Evolutionary conservation across 345 rosid genomes (phyloP), one percentile per base, ranked within the genome.

Genomic region (Iberis pinnata): DNA sequence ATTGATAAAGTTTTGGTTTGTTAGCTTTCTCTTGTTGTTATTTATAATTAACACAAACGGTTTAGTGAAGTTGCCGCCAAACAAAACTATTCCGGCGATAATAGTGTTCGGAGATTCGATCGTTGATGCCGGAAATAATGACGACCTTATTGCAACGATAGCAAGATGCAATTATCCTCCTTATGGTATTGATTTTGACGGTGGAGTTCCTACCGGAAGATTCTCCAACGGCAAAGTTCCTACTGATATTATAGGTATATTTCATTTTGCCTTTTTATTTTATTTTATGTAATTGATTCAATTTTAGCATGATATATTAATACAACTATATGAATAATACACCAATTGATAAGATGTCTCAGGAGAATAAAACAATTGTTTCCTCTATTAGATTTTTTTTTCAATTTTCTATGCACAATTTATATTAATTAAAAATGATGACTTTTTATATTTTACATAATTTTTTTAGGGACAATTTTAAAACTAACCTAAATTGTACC

Each of bases 71-170:
- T 33, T 46, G n/a, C 57, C 69, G 4, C 38, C 43, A 46, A 81
- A 80, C 17, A 40, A 16, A 35, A 80, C 74, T 5, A 2, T 80
- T 4, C 78, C 88, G 2, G 86, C 86, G 2, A 1, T 86, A 0
- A 38, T 80, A 12, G 83, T 70, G 49, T 89, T 89, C 6, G 93
- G 89, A 17, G 97, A 83, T 54, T 89, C 97, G 2, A 78, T 89
- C 4, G 80, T 80, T 1, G 97, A 86, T 61, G 51, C 97, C 0
- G 95, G 97, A 18, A 89, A 86, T 50, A 89, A 86, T 72, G 81
- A 89, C 39, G 25, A 75, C 22, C 31, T 64, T 10, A 26, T 75
- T 12, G 5, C 6, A 20, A 79, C 95, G 4, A 2, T 68, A 2
- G 22, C 71, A 26, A 83, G 78, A 75, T 65, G 80, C 69, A 58